Conservation (phyloP, 106 monocot genomes). For the Dendrobium catenatum region DNA sequence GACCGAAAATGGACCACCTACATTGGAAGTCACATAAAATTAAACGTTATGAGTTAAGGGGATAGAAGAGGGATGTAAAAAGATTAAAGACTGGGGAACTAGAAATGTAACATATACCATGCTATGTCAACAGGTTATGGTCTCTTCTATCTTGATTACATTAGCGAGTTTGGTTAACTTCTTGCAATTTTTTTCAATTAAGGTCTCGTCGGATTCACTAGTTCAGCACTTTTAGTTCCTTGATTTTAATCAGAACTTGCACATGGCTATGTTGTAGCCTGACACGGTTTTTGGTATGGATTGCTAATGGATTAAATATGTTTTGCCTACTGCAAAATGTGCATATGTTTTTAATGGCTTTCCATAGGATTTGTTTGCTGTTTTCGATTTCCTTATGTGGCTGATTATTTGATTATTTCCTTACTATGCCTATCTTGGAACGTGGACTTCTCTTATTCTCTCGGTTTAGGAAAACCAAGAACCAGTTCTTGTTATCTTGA, state of each 20-base stretch:
- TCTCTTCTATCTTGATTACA: too few species aligned
- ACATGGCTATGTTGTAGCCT: too few species aligned
- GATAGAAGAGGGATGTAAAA: background rate
- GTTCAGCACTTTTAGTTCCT: background rate
- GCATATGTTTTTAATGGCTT: too few species aligned
- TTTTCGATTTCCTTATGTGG: background rate
- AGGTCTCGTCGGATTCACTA: background rate
- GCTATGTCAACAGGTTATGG: too few species aligned
- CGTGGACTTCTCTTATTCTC: background rate
- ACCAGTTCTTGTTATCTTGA: too few species aligned
- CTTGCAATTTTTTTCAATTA: too few species aligned
- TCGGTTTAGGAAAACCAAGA: background rate
- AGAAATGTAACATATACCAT: background rate
- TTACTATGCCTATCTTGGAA: background rate
- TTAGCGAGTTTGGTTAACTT: too few species aligned
- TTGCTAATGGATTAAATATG: too few species aligned
- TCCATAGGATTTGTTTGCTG: too few species aligned
- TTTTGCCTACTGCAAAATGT: too few species aligned
- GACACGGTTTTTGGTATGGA: too few species aligned
- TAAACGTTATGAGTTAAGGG: background rate
- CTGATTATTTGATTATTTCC: background rate
- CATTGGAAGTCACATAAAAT: constrained; percentile 6
- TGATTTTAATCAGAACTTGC: too few species aligned
- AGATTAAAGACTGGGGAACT: background rate
- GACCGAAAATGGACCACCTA: constrained; percentile 96